Percentiles rank a stretch among this genome's conserved stretches.
Conservation (phyloP, 106 monocot species). For the Cymbidium sinense region DNA sequence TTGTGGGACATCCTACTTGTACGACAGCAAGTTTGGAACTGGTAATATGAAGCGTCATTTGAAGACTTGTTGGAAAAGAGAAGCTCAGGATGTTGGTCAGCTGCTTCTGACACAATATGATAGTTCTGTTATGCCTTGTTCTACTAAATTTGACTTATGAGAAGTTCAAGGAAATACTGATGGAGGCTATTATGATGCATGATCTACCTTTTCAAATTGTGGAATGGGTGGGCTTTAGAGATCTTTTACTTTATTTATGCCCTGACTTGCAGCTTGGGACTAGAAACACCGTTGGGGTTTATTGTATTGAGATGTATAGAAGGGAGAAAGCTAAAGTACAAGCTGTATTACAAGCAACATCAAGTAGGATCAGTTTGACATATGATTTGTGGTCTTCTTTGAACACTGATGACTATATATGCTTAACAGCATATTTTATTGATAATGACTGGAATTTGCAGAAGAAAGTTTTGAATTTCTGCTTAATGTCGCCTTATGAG, state of each 20-base stretch:
- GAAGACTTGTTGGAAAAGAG: background rate
- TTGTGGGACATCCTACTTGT: background rate
- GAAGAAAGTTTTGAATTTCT: conserved; percentile 3
- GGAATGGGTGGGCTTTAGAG: background rate
- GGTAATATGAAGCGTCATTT: conserved; percentile 11
- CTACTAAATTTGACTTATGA: conserved; percentile 7
- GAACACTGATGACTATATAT: conserved; percentile 3
- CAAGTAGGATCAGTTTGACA: background rate
- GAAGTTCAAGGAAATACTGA: background rate
- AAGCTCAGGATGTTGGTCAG: background rate
- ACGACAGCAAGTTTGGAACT: conserved; percentile 6
- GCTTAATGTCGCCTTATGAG: background rate
- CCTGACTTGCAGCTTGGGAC: background rate
- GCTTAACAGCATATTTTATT: conserved; percentile 9
- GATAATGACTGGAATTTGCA: conserved; percentile 8
- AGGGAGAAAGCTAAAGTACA: conserved; percentile 2
- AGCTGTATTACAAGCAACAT: background rate
- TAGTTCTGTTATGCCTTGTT: background rate
- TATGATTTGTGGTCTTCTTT: conserved; percentile 4
- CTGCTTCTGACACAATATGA: background rate
- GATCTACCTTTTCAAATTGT: conserved; percentile 4
- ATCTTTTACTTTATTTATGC: conserved; percentile 4
- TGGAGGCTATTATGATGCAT: conserved; percentile 2
- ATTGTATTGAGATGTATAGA: conserved; percentile 1
- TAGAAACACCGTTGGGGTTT: background rate